Conservation (phyloP, 208 protist genomes). For the Naegleria gruberi region DNA sequence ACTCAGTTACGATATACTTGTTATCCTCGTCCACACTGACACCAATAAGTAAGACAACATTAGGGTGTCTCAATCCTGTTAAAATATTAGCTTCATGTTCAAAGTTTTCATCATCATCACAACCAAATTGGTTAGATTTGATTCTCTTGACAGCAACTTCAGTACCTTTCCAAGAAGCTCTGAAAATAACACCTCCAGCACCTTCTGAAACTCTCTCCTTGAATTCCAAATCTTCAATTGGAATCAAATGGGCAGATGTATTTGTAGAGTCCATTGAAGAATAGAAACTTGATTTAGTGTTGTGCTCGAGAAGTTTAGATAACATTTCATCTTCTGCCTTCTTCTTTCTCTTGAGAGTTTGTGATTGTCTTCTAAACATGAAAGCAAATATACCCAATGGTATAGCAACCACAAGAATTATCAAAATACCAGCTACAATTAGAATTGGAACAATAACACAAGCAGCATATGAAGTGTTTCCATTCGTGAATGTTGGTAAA, state of each 20-base stretch:
- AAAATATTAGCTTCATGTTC: not conserved
- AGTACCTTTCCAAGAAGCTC: not conserved
- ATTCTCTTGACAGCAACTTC: not conserved
- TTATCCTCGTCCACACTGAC: not conserved
- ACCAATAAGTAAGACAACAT: not conserved
- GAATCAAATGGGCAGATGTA: not conserved
- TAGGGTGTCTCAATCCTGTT: not conserved
- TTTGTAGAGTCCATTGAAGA: not conserved
- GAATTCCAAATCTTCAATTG: not conserved
- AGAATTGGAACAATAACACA: not conserved
- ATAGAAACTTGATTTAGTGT: not conserved
- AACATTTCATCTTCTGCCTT: not conserved
- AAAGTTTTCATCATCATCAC: not conserved
- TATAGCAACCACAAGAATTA: not conserved
- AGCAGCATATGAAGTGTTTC: not conserved
- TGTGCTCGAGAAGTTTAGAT: not conserved
- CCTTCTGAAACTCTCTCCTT: not conserved
- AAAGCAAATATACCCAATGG: not conserved
- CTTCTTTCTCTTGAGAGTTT: not conserved
- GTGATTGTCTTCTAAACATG: not conserved
- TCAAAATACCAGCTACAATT: not conserved
- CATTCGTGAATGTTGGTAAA: not conserved
- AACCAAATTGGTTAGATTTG: not conserved
- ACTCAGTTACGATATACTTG: not conserved
- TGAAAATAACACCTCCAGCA: not conserved